A percentile compares a stretch with the other conserved stretches of the same genome.
phyloP scores from a whole-genome alignment of 176 grass and related monocot genomes.

The Oryza meridionalis region DNA sequence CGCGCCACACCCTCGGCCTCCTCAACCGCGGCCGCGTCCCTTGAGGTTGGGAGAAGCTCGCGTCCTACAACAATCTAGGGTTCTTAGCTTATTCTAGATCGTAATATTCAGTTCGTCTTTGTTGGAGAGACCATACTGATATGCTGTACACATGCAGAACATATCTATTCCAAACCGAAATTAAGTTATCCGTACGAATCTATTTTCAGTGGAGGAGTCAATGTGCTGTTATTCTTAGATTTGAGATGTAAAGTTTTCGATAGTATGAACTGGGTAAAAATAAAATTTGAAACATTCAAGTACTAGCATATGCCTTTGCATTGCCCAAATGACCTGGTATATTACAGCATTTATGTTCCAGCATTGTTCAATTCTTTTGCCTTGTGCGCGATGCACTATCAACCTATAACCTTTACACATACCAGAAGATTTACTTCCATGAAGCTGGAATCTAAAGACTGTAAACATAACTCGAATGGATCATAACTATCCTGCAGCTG shows the following conservation, averaged over 20 bases:
- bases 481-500: slow-evolving; percentile 12
- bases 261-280: not conserved
- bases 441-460: not conserved
- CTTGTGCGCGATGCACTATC: not conserved
- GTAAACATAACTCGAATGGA: slow-evolving; percentile 1
- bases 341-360: not conserved
- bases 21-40: slow-evolving; percentile 78
- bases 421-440: slow-evolving; percentile 1
- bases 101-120: not conserved
- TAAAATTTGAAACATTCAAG: slow-evolving; percentile 19
- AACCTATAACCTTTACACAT: slow-evolving; percentile 25
- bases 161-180: not conserved
- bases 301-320: slow-evolving; percentile 1
- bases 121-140: not conserved
- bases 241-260: slow-evolving; percentile 1
- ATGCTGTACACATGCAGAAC: slow-evolving; percentile 16
- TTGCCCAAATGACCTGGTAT: slow-evolving; percentile 18
- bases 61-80: not conserved
- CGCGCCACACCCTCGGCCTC: slow-evolving; percentile 65
- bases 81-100: slow-evolving; percentile 21
- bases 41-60: not conserved
- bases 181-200: not conserved
- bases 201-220: not conserved
- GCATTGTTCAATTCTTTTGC: not conserved
- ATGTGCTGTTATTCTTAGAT: not conserved